These are phyloP conservation scores for Pseudoperonospora humuli DNA, from an alignment of 352 stramenopile species.

Conservation along the genomic window DNA sequence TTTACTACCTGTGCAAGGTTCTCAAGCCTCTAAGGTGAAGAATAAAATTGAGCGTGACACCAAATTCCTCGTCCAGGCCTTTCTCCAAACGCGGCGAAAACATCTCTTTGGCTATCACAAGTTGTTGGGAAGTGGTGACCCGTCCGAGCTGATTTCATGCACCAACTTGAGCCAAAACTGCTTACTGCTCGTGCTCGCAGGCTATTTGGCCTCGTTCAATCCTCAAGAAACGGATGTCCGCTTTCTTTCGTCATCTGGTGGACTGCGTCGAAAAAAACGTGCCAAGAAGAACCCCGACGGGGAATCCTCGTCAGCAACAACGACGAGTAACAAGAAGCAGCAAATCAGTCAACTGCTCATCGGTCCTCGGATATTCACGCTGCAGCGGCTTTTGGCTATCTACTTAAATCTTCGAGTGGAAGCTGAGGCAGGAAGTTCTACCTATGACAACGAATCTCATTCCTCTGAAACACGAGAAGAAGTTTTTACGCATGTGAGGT, in stretches of 20 bases:
- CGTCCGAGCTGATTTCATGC: constrained; percentile 45
- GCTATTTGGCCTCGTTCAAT: constrained; percentile 75
- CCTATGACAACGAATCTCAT: constrained; percentile 10
- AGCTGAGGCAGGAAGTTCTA: constrained; percentile 20
- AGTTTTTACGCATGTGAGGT: constrained; percentile 67
- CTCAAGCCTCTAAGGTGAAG: constrained; percentile 14
- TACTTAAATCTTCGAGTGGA: constrained; percentile 64
- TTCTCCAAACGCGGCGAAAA: constrained; percentile 41
- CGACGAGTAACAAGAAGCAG: constrained; percentile 27
- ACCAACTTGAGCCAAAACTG: constrained; percentile 57
- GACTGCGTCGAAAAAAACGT: constrained; percentile 43
- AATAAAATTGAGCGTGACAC: constrained; percentile 33
- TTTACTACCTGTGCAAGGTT: constrained; percentile 6
- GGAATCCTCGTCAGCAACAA: constrained; percentile 4
- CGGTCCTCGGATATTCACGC: constrained; percentile 62
- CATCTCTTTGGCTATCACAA: constrained; percentile 68
- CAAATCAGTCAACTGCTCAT: constrained; percentile 57
- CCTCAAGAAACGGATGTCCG: constrained; percentile 62
- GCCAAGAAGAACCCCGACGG: constrained; percentile 21
- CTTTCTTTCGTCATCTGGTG: constrained; percentile 60
- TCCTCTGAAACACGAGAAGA: constrained; percentile 49
- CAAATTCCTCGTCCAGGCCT: constrained; percentile 24
- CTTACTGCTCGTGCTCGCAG: constrained; percentile 61
- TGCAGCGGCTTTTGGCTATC: constrained; percentile 69
- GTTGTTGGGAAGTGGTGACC: constrained; percentile 13